phyloP scores from a whole-genome alignment of 1,139 yeast genomes.

The Protomyces arabidopsidicola region DNA sequence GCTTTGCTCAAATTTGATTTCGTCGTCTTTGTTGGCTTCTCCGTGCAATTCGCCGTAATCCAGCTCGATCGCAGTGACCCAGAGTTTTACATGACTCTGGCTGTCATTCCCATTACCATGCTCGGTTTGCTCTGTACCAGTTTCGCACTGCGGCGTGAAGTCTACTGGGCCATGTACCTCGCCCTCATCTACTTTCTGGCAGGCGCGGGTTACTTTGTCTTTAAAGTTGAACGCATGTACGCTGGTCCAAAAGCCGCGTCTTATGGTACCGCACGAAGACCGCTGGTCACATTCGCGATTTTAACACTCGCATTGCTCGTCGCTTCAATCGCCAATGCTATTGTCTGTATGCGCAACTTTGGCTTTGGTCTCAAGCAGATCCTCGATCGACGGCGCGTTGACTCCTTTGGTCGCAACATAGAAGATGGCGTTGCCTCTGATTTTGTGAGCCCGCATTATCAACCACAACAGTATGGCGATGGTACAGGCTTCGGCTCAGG shows the following conservation, averaged over 20 bases:
- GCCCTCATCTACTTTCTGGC: constrained; percentile 43
- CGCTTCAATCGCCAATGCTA: constrained; percentile 44
- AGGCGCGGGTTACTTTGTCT: constrained; percentile 51
- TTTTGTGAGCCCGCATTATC: background rate
- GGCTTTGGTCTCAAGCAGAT: constrained; percentile 43
- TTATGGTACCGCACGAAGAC: constrained; percentile 50
- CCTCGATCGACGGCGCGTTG: constrained; percentile 15
- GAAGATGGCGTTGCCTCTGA: background rate
- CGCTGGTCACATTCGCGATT: constrained; percentile 48
- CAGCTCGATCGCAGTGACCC: constrained; percentile 46
- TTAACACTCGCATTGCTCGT: constrained; percentile 46
- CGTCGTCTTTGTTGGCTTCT: constrained; percentile 47
- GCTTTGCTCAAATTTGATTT: constrained; percentile 34
- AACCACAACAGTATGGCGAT: background rate
- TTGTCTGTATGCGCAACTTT: constrained; percentile 44
- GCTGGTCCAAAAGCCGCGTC: constrained; percentile 46
- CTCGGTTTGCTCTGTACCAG: constrained; percentile 44
- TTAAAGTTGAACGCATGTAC: constrained; percentile 50
- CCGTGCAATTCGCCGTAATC: constrained; percentile 52
- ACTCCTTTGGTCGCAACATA: background rate
- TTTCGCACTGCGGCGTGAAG: constrained; percentile 45
- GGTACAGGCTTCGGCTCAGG: background rate
- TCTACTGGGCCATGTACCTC: constrained; percentile 38
- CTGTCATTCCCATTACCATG: constrained; percentile 50
- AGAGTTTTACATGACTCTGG: constrained; percentile 51